A percentile compares a stretch with the other conserved stretches of the same genome.
phyloP scores from a whole-genome alignment of 768 basidiomycete genomes.

The Leucogyrophana mollusca region DNA sequence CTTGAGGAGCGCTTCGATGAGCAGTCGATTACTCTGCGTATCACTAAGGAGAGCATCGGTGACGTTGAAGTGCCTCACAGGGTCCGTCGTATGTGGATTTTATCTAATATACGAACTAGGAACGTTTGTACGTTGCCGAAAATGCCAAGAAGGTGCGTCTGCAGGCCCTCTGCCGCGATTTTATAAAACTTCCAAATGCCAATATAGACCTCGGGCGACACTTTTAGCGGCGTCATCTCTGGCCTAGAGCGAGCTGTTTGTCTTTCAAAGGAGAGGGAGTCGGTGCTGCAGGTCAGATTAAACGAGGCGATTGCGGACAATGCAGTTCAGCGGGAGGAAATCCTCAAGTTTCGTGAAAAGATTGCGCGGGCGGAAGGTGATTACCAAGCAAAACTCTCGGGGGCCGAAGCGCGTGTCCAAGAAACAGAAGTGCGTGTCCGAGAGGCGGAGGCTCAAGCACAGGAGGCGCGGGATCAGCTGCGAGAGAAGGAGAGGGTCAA shows the following conservation, averaged over 20 bases:
- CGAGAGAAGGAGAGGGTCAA: conserved; percentile 17
- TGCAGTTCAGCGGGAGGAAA: conserved; percentile 9
- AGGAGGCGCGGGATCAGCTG: conserved; percentile 16
- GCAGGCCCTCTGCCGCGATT: neutral
- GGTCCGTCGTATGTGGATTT: neutral
- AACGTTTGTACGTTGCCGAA: conserved; percentile 19
- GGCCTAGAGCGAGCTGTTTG: conserved; percentile 15
- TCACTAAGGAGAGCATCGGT: conserved; percentile 53
- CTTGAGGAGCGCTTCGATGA: conserved; percentile 63
- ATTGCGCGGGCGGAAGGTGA: conserved; percentile 20
- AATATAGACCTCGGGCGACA: conserved; percentile 15
- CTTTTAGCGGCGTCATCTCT: neutral
- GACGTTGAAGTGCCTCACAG: conserved; percentile 54
- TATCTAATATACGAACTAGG: conserved; percentile 13
- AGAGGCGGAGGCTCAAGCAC: conserved; percentile 7
- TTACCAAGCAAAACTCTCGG: conserved; percentile 10
- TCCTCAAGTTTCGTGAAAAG: conserved; percentile 5
- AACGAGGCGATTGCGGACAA: conserved; percentile 10
- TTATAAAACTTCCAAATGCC: neutral
- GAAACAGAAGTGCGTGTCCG: neutral
- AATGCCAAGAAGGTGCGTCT: conserved; percentile 15
- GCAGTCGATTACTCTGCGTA: conserved; percentile 48
- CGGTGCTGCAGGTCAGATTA: conserved; percentile 11
- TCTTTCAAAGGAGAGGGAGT: conserved; percentile 22
- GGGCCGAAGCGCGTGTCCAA: neutral